A percentile compares a stretch with the other conserved stretches of the same genome.
Evolutionary conservation across 192 early-diverging fungal species (phyloP).

Genomic region (Linnemannia schmuckeri): DNA sequence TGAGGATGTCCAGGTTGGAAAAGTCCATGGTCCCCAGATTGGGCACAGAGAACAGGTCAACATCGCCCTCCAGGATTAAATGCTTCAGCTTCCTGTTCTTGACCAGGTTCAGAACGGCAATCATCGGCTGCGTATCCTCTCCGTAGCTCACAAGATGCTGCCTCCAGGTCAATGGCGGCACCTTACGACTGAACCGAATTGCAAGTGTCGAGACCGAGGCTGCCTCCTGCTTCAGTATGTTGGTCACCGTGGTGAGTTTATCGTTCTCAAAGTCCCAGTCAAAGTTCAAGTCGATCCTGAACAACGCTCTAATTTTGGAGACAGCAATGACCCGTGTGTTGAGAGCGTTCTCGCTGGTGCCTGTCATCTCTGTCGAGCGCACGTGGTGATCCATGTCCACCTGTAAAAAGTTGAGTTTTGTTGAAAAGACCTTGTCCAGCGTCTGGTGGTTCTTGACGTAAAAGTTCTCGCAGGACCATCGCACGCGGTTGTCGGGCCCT

Average conservation of each 20-base stretch:
- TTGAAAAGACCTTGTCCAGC: slow-evolving; percentile 28
- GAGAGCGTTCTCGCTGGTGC: slow-evolving; percentile 10
- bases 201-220: slow-evolving; percentile 20
- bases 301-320: slow-evolving; percentile 26
- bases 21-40: slow-evolving; percentile 49
- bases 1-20: slow-evolving; percentile 39
- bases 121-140: slow-evolving; percentile 26
- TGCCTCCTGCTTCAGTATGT: slow-evolving; percentile 2
- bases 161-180: slow-evolving; percentile 21
- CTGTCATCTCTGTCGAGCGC: slow-evolving; percentile 7
- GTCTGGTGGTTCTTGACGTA: slow-evolving; percentile 15
- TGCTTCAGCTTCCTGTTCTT: slow-evolving; percentile 35
- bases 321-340: slow-evolving; percentile 12
- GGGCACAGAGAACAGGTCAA: slow-evolving; percentile 37
- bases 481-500: neutral
- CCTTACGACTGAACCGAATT: slow-evolving; percentile 17
- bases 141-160: neutral
- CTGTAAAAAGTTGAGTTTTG: slow-evolving; percentile 17
- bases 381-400: slow-evolving; percentile 13
- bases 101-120: slow-evolving; percentile 24
- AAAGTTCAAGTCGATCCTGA: slow-evolving; percentile 34
- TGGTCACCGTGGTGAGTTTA: slow-evolving; percentile 12
- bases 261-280: slow-evolving; percentile 31
- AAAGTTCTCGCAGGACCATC: slow-evolving; percentile 33
- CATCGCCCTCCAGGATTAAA: slow-evolving; percentile 33